Base-by-base conservation (phyloP, 108 stramenopile species). In the Skeletonema potamos region DNA sequence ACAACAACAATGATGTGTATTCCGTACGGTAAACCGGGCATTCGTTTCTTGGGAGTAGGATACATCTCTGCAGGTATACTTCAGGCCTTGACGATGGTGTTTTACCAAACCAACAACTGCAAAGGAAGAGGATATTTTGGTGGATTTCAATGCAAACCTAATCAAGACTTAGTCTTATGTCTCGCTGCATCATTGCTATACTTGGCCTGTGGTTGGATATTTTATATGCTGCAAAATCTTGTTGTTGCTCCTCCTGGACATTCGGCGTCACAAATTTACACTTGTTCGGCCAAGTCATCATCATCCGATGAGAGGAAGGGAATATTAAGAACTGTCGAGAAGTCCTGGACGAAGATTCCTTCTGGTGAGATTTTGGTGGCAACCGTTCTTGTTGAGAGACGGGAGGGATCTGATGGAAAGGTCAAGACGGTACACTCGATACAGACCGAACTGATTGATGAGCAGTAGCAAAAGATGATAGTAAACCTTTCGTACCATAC, bases 131-230 rank as follows among this genome's bases (percentile, higher is more conserved):
- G 67, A 68, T 62, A 68, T 28, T 76, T 76, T 30, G 60, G 66
- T 34, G 74, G 67, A 43, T 24, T 51, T 8, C 15, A 62, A 59
- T 76, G 74, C 34, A 28, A 59, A 15, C 58, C 74, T 0, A 76
- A 62, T 55, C 74, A 76, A 55, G 74, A 76, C 39, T 51, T 76
- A 11, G 66, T 76, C 18, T 76, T 76, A 13, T 76, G 74, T 46
- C 56, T 76, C 28, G 58, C 74, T 55, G 66, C 74, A 44, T 61
- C 61, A 10, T 29, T 58, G n/a, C 54, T 76, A 61, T 68, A 76
- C 27, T 56, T 76, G 51, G 66, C 67, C 5, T 68, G 66, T 62
- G 74, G 74, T 3, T 62, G 59, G 60, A 33, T 76, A 43, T 54
- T 76, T 9, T 43, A 68, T 29, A 24, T 67, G 12, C 43, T 67